Base-by-base conservation (phyloP, 2,329 filamentous ascomycete genomes). In the Chaetomium globosum region DNA sequence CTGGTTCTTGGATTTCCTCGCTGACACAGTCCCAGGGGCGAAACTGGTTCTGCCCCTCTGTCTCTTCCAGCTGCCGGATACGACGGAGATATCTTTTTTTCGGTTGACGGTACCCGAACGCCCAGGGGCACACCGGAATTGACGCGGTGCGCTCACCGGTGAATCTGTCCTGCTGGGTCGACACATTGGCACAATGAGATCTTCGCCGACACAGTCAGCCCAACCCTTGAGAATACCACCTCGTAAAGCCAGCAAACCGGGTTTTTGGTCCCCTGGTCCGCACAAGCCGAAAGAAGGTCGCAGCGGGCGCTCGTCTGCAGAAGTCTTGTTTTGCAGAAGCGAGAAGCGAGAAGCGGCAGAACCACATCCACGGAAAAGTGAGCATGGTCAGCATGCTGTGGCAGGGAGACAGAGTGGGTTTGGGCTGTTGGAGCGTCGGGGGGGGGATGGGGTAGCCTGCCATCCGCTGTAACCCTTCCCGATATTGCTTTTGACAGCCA, bases 311-410 rank as follows among this genome's bases (percentile, higher is more conserved):
- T 61, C 49, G 33, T 21, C 3, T 5, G 9, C 4, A 19, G 23
- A 31, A 48, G 26, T 48, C 30, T 23, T 57, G n/a, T 43, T 12
- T 52, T 31, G 6, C 16, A 19, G 39, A 65, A 61, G 63, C 58
- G 59, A 19, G 39, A 65, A 61, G 63, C 58, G 59, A 65, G 58
- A 48, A 2, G 59, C 63, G 63, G 63, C 63, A 61, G 63, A 65
- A 65, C 63, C 63, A 36, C 28, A 31, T 9, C 36, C n/a, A 58
- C 53, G 63, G 63, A 53, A 26, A 58, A 48, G 4, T 13, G 8
- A 36, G 9, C 33, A 36, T 10, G 33, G 33, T 36, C 33, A 36
- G 9, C 33, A 36, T 36, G 33, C 12, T 36, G 33, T 36, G 33
- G 59, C 10, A 4, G 19, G 9, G 59, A 4, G 10, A 6, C 31